A percentile compares a stretch with the other conserved stretches of the same genome.
Conservation (phyloP, 768 basidiomycete species). For the Pleurotus citrinopileatus region DNA sequence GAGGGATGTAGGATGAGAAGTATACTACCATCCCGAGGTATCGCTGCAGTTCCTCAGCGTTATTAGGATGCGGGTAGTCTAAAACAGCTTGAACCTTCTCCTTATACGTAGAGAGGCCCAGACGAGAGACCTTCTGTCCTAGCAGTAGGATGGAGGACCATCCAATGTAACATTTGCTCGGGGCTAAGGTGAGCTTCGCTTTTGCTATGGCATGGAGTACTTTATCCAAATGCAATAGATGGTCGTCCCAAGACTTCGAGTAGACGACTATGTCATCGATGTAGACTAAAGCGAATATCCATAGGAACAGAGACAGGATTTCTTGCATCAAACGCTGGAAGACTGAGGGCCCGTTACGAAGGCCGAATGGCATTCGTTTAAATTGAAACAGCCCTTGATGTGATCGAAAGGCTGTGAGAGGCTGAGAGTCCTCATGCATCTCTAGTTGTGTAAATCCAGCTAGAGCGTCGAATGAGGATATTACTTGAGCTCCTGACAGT, state of each 20-base stretch:
- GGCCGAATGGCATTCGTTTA: constrained; percentile 6
- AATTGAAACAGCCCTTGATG: constrained; percentile 41
- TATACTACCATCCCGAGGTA: constrained; percentile 38
- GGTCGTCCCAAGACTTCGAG: constrained; percentile 24
- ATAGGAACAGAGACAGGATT: constrained; percentile 30
- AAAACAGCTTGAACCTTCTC: constrained; percentile 34
- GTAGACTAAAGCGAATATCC: constrained; percentile 38
- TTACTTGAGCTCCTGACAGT: constrained; percentile 24
- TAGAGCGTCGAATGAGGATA: constrained; percentile 32
- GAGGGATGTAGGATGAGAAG: constrained; percentile 33
- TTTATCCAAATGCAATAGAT: constrained; percentile 25
- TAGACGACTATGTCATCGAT: constrained; percentile 41
- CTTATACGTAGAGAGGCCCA: constrained; percentile 33
- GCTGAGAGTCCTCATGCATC: constrained; percentile 22
- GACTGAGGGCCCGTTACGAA: constrained; percentile 16
- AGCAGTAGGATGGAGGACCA: constrained; percentile 31
- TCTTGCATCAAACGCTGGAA: constrained; percentile 41
- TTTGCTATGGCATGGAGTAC: constrained; percentile 24
- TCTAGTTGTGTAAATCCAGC: constrained; percentile 39
- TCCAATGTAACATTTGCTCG: constrained; percentile 29
- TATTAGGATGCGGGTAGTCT: constrained; percentile 22
- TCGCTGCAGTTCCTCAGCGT: constrained; percentile 23
- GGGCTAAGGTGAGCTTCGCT: constrained; percentile 30
- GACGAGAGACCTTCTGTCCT: constrained; percentile 36
- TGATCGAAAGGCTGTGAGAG: constrained; percentile 34